Conservation (phyloP, 768 basidiomycete species). For the Russula sp. region DNA sequence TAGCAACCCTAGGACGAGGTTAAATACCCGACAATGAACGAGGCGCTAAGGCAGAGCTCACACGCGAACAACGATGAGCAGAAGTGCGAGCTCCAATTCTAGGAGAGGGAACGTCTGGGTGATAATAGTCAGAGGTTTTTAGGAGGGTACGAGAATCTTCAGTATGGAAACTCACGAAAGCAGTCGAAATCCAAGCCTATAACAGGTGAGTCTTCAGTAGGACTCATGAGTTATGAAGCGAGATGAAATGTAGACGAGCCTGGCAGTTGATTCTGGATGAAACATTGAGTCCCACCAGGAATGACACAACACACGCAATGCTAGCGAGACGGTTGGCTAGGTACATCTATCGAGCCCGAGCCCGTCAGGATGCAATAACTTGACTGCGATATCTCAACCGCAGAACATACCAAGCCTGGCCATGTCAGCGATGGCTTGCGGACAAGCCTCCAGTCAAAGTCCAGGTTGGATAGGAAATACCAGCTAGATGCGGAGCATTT, state of each 20-base stretch:
- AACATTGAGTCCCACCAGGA: constrained; percentile 1
- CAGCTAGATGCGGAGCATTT: neutral
- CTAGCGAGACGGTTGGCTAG: constrained; percentile 3
- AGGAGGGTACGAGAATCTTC: neutral
- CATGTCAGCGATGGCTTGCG: neutral
- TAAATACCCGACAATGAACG: neutral
- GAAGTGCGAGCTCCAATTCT: constrained; percentile 4
- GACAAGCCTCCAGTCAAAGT: constrained; percentile 12
- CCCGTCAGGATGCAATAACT: too few relatives aligned
- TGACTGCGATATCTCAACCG: neutral
- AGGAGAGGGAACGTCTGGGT: constrained; percentile 6
- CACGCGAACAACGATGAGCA: constrained; percentile 9
- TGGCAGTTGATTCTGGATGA: constrained; percentile 3
- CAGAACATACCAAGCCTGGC: neutral
- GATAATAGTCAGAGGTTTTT: neutral
- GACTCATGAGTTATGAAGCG: neutral
- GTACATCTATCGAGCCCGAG: constrained; percentile 2
- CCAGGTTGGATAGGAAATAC: constrained; percentile 8
- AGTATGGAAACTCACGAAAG: constrained; percentile 1
- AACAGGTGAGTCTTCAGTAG: neutral
- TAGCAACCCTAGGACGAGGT: constrained; percentile 1
- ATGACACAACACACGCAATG: constrained; percentile 6
- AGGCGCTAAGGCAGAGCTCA: neutral
- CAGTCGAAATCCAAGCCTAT: constrained; percentile 5
- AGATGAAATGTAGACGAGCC: neutral